Conservation (phyloP, 768 basidiomycete species). For the Suillus fuscotomentosus region DNA sequence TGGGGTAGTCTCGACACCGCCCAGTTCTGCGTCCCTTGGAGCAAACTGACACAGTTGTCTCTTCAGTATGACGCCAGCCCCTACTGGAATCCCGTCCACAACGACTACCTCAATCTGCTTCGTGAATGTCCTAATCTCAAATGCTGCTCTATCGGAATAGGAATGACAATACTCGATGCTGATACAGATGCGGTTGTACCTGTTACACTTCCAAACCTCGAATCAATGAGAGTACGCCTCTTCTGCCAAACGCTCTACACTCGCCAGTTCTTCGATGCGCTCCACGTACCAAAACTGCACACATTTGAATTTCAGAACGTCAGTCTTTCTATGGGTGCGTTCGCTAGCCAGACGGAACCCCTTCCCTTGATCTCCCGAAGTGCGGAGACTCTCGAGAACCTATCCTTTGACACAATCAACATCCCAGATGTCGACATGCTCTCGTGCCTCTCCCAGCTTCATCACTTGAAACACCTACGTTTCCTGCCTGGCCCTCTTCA, state of each 20-base stretch:
- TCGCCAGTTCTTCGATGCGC: constrained; percentile 22
- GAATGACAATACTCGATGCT: constrained; percentile 13
- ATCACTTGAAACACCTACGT: constrained; percentile 15
- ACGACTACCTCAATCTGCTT: constrained; percentile 25
- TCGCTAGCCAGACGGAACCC: constrained; percentile 25
- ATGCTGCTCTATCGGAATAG: constrained; percentile 27
- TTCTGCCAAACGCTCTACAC: constrained; percentile 29
- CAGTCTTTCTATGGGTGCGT: constrained; percentile 27
- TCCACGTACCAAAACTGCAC: constrained; percentile 23
- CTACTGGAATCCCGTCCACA: constrained; percentile 29
- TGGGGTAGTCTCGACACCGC: constrained; percentile 28
- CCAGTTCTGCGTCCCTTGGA: constrained; percentile 27
- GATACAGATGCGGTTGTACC: constrained; percentile 14
- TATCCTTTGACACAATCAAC: constrained; percentile 22
- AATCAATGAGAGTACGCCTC: constrained; percentile 25
- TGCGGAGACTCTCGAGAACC: constrained; percentile 26
- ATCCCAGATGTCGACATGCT: constrained; percentile 19
- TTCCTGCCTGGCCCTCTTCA: constrained; percentile 27
- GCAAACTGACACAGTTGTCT: constrained; percentile 24
- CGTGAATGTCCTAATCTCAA: constrained; percentile 25
- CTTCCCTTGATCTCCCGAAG: constrained; percentile 26
- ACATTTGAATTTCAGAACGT: constrained; percentile 28
- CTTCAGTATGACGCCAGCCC: constrained; percentile 28
- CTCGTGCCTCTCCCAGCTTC: constrained; percentile 20
- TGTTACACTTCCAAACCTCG: constrained; percentile 26